These are phyloP conservation scores for Bruguiera sexangula DNA, from an alignment of 345 rosid genomes.

Conservation along the genomic window DNA sequence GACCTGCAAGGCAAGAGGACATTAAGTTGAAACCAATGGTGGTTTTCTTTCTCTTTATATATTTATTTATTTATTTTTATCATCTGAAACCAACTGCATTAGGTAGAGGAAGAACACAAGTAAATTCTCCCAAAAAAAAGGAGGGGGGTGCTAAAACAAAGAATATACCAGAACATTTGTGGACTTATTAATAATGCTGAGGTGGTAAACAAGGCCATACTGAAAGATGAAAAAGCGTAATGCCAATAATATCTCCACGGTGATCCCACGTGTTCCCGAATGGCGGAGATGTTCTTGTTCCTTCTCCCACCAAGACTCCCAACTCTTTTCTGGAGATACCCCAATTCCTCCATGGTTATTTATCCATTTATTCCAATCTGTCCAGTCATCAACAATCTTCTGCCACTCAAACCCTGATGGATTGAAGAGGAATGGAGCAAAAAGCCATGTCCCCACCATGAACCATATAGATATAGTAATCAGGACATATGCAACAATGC, in stretches of 20 bases:
- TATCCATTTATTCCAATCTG: slow-evolving; percentile 99
- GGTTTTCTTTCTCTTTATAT: background rate
- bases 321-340: slow-evolving; percentile 91
- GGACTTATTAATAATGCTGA: slow-evolving; percentile 46
- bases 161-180: slow-evolving; percentile 64
- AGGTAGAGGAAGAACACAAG: slow-evolving; percentile 2
- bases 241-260: slow-evolving; percentile 86
- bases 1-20: slow-evolving; percentile 39
- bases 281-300: slow-evolving; percentile 88
- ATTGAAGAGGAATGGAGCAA: slow-evolving; percentile 97
- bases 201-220: slow-evolving; percentile 92
- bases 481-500: slow-evolving; percentile 75
- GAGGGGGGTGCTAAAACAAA: background rate
- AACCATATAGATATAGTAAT: slow-evolving; percentile 98
- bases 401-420: slow-evolving; percentile 99
- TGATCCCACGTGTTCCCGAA: slow-evolving; percentile 89
- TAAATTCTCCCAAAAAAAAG: background rate
- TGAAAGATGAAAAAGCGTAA: slow-evolving; percentile 88
- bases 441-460: slow-evolving; percentile 99
- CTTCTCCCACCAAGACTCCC: slow-evolving; percentile 99
- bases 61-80: too few species aligned
- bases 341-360: slow-evolving; percentile 92
- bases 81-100: background rate
- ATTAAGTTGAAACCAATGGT: background rate
- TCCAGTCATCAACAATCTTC: slow-evolving; percentile 98